Percentiles rank a stretch among this genome's conserved stretches.
Conservation (phyloP, 345 rosid species). For the Bruguiera gymnorhiza region DNA sequence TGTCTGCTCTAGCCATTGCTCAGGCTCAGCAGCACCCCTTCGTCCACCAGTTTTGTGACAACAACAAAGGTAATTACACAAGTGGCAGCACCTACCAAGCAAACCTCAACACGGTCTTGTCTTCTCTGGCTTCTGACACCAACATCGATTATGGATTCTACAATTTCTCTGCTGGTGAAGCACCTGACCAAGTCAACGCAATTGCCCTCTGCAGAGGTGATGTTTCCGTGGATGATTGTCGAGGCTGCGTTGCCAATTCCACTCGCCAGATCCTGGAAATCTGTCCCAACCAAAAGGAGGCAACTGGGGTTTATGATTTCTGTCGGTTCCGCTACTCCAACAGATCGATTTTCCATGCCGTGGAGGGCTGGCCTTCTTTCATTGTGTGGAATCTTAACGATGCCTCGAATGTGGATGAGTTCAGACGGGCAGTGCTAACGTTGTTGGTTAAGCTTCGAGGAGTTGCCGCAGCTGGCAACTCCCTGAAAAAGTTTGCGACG, state of each 20-base stretch:
- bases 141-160: conserved; percentile 16
- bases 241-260: neutral
- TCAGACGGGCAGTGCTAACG: neutral
- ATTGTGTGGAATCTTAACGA: fast-evolving
- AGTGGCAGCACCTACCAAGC: conserved; percentile 3
- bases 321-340: conserved; percentile 22
- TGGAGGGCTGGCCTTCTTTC: neutral
- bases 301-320: neutral
- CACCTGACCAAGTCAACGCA: conserved; percentile 15
- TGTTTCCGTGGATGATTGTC: neutral
- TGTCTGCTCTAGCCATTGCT: conserved; percentile 7
- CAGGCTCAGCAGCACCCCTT: conserved; percentile 1
- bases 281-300: conserved; percentile 24
- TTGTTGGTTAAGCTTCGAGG: conserved; percentile 12
- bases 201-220: conserved; percentile 27
- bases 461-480: conserved; percentile 17
- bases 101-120: conserved; percentile 19
- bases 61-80: conserved; percentile 19
- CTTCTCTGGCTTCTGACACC: conserved; percentile 2
- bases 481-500: conserved; percentile 24
- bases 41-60: neutral
- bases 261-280: neutral
- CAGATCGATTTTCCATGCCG: conserved; percentile 3
- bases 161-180: conserved; percentile 5
- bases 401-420: conserved; percentile 7